Conservation (phyloP, 495 filamentous ascomycete species). For the Aspergillus incahuasiensis region DNA sequence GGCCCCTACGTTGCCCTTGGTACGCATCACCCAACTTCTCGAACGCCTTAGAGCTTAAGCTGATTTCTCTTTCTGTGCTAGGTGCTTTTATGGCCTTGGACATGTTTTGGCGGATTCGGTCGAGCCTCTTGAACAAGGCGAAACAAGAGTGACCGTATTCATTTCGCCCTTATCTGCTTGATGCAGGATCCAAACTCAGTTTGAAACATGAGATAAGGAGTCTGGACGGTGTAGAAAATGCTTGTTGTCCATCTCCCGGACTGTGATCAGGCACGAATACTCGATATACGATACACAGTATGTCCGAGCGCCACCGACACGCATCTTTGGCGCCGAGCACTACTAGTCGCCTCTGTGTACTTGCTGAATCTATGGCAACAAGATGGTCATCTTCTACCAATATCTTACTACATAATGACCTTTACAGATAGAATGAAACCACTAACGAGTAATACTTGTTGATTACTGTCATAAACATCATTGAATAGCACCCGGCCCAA, state of each 20-base stretch:
- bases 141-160: slow-evolving; percentile 30
- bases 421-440: not conserved
- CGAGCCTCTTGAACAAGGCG: slow-evolving; percentile 27
- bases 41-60: not conserved
- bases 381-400: not conserved
- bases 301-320: too few species aligned
- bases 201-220: not conserved
- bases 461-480: not conserved
- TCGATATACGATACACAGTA: too few species aligned
- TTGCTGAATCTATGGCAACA: too few species aligned
- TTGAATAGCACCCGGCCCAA: not conserved
- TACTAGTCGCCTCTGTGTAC: too few species aligned
- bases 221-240: not conserved
- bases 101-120: slow-evolving; percentile 44
- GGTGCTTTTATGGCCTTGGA: slow-evolving; percentile 54
- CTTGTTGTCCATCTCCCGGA: too few species aligned
- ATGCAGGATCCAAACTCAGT: not conserved
- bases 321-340: too few species aligned
- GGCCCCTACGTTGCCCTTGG: slow-evolving; percentile 68
- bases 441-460: not conserved
- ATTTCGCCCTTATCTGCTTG: not conserved
- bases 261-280: too few species aligned
- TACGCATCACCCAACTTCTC: slow-evolving; percentile 35
- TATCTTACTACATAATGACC: not conserved
- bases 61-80: slow-evolving; percentile 18